Evolutionary conservation across 192 early-diverging fungal species (phyloP).

Genomic region (Podila clonocystis): DNA sequence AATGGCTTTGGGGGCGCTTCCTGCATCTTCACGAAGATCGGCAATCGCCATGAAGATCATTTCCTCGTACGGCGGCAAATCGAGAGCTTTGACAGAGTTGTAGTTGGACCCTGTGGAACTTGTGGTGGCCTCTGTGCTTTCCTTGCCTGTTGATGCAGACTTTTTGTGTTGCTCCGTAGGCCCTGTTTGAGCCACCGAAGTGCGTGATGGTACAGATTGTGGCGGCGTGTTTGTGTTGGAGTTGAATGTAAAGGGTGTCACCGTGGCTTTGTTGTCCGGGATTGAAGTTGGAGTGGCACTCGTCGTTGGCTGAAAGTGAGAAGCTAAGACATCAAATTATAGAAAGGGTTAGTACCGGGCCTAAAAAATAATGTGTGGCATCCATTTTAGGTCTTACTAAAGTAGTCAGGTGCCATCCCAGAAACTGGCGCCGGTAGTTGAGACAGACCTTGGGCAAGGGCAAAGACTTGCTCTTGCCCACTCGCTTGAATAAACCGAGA

Average conservation of each 20-base stretch:
- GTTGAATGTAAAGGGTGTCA: background rate
- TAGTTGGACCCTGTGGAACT: background rate
- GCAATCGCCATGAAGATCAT: slow-evolving; percentile 61
- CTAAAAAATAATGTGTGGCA: background rate
- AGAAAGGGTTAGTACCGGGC: too few species aligned
- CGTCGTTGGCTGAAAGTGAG: slow-evolving; percentile 6
- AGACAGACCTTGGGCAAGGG: background rate
- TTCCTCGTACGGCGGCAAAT: slow-evolving; percentile 60
- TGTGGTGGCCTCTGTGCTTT: too few species aligned
- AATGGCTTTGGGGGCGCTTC: slow-evolving; percentile 55
- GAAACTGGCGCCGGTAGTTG: background rate
- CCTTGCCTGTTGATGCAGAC: too few species aligned
- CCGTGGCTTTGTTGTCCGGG: background rate
- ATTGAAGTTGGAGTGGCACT: background rate
- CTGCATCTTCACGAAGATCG: slow-evolving; percentile 47
- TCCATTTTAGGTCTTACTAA: slow-evolving; percentile 19
- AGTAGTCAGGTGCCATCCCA: slow-evolving; percentile 19
- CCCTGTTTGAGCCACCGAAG: background rate
- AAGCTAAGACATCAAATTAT: background rate
- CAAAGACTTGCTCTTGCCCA: background rate
- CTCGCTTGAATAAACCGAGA: slow-evolving; percentile 3
- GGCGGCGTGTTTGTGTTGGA: background rate
- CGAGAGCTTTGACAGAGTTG: slow-evolving; percentile 32
- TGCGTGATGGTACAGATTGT: background rate
- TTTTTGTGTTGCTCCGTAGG: too few species aligned